A percentile compares a stretch with the other conserved stretches of the same genome.
Evolutionary conservation across 2,329 filamentous ascomycete species (phyloP).

Genomic region (Aspergillus hiratsukae): DNA sequence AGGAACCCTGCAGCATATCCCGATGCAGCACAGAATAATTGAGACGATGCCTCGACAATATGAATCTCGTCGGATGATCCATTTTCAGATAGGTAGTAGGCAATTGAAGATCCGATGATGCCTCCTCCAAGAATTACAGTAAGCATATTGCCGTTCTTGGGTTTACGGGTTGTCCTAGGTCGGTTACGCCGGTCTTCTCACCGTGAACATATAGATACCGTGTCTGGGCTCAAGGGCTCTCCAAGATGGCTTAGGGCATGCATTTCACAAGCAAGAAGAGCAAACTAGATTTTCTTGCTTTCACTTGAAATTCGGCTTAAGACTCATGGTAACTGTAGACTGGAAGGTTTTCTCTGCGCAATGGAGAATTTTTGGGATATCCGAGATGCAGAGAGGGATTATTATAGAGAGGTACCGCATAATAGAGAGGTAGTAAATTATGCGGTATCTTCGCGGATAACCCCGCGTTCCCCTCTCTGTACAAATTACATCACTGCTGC

Average conservation of each 20-base stretch:
- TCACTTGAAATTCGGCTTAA: neutral
- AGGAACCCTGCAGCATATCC: constrained; percentile 71
- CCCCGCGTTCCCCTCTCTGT: neutral
- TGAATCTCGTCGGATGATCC: constrained; percentile 44
- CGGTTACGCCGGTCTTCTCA: neutral
- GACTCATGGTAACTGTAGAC: neutral
- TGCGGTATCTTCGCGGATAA: neutral
- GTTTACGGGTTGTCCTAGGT: neutral
- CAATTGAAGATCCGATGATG: constrained; percentile 65
- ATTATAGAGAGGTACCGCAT: neutral
- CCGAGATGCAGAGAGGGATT: too few relatives aligned
- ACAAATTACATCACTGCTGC: constrained; percentile 11
- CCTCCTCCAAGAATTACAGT: constrained; percentile 66
- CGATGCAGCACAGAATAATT: constrained; percentile 69
- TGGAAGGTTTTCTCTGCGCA: neutral
- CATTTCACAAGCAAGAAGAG: neutral
- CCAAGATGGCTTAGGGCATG: neutral
- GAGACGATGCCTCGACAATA: constrained; percentile 53
- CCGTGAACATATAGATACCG: neutral
- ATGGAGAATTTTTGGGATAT: neutral
- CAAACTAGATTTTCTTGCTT: neutral
- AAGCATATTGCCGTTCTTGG: constrained; percentile 35
- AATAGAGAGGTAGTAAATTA: neutral
- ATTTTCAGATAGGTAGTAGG: constrained; percentile 63
- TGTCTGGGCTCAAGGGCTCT: too few relatives aligned